These are phyloP conservation scores for Colletotrichum lentis DNA, from an alignment of 2,329 filamentous ascomycete species.

Conservation along the genomic window DNA sequence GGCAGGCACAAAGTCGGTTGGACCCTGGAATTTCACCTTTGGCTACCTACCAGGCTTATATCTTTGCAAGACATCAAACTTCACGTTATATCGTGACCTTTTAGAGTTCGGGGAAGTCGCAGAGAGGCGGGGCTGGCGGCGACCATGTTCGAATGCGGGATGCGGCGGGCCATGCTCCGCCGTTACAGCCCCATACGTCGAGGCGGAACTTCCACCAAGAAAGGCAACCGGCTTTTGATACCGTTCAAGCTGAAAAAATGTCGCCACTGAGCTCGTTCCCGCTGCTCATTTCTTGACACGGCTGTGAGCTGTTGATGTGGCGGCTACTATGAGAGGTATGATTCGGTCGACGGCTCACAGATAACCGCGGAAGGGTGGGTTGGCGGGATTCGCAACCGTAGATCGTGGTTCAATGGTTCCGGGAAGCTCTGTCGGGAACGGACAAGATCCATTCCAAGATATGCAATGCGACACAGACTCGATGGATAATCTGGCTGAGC, in stretches of 20 bases:
- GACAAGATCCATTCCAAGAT: background rate
- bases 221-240: background rate
- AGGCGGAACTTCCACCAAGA: conserved; percentile 18
- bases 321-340: background rate
- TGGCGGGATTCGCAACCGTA: conserved; percentile 13
- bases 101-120: background rate
- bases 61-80: background rate
- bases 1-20: background rate
- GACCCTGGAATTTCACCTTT: background rate
- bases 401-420: conserved; percentile 10
- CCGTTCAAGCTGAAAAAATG: background rate
- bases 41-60: too few species aligned
- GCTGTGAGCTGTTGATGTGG: background rate
- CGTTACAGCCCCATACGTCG: conserved; percentile 23
- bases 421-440: background rate
- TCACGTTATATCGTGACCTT: background rate
- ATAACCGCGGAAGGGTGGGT: background rate
- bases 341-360: background rate
- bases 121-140: conserved; percentile 16
- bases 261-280: background rate
- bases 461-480: conserved; percentile 25
- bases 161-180: conserved; percentile 32
- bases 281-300: background rate
- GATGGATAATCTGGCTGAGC: background rate
- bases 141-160: conserved; percentile 27